Evolutionary conservation across 1,284 basidiomycete genomes (phyloP).

Genomic region (Austroboletus olivaceoglutinosus): DNA sequence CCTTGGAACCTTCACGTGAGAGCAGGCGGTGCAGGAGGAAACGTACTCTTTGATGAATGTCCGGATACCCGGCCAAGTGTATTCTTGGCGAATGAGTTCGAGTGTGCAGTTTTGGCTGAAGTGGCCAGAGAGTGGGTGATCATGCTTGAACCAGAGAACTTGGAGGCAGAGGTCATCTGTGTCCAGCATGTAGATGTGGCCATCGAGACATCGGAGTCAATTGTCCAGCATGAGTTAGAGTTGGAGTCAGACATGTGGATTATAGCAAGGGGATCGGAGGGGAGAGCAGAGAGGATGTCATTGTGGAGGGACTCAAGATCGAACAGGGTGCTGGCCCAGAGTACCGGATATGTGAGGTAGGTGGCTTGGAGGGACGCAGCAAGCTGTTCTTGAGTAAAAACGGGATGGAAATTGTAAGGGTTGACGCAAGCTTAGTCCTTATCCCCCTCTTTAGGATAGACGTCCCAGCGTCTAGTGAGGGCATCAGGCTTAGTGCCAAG

Average conservation of each 20-base stretch:
- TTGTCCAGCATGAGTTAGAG: background rate
- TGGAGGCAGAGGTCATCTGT: background rate
- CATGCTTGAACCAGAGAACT: background rate
- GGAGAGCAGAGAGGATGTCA: slow-evolving; percentile 3
- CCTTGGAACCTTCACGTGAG: no score
- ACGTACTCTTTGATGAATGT: no score
- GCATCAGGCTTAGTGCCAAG: background rate
- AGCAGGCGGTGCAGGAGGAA: background rate
- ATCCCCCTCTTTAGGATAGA: no score
- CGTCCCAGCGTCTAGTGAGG: no score
- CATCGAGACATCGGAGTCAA: background rate
- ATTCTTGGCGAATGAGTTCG: background rate
- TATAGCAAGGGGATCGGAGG: background rate
- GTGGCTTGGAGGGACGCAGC: background rate
- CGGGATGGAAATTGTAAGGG: slow-evolving; percentile 5
- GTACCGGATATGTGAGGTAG: background rate
- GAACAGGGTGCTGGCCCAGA: background rate
- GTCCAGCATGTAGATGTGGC: background rate
- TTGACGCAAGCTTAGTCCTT: slow-evolving; percentile 10
- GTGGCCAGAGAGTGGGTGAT: background rate
- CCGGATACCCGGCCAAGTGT: no score
- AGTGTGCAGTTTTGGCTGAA: background rate
- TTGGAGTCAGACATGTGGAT: background rate
- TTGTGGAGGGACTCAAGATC: background rate
- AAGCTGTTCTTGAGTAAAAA: background rate